Conservation (phyloP, 768 basidiomycete genomes). For the Tylopilus felleus region DNA sequence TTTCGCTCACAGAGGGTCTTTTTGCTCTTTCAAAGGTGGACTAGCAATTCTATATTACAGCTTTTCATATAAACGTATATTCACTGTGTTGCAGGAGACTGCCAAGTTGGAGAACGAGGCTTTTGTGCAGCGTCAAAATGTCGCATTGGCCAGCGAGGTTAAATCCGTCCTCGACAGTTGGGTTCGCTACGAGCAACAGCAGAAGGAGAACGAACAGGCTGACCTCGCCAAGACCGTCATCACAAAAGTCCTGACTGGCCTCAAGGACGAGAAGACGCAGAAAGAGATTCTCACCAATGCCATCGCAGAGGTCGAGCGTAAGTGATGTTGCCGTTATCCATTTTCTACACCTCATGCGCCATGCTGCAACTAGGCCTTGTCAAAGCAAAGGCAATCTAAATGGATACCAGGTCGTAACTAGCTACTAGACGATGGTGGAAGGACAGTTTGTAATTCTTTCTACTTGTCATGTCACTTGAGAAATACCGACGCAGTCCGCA, state of each 20-base stretch:
- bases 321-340: conserved; percentile 36
- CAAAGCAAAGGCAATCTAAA: conserved; percentile 87
- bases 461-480: too few relatives aligned
- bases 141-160: conserved; percentile 80
- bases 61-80: background rate
- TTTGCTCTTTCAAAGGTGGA: conserved; percentile 89
- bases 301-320: conserved; percentile 89
- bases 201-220: conserved; percentile 94
- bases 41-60: background rate
- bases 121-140: conserved; percentile 89
- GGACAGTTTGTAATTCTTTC: background rate
- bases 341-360: background rate
- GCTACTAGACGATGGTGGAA: conserved; percentile 32
- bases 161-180: conserved; percentile 96
- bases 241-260: conserved; percentile 75
- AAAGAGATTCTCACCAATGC: conserved; percentile 77
- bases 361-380: conserved; percentile 63
- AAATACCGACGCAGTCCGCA: too few relatives aligned
- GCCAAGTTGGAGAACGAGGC: conserved; percentile 85
- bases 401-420: conserved; percentile 9
- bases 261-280: conserved; percentile 88
- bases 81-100: conserved; percentile 61
- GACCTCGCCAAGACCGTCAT: conserved; percentile 88
- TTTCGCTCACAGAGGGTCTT: conserved; percentile 83
- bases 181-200: conserved; percentile 96